Evolutionary conservation across 179 eudicot genomes (phyloP).

Genomic region (Silene vulgaris): DNA sequence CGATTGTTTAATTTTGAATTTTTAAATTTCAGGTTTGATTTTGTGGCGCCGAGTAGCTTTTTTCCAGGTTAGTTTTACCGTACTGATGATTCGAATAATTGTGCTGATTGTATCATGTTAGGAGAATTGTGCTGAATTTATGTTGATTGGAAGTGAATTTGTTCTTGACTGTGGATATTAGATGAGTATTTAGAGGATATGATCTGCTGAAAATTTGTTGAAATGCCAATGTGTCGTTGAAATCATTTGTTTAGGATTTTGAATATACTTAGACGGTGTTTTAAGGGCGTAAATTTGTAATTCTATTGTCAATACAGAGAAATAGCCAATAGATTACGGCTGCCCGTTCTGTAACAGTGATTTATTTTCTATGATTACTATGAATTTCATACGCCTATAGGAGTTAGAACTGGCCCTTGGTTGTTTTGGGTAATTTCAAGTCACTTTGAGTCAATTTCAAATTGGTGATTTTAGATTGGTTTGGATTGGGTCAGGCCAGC

Average conservation of each 20-base stretch:
- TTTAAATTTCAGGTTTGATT: constrained; percentile 62
- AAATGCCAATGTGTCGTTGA: background rate
- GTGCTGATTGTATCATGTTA: background rate
- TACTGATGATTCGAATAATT: background rate
- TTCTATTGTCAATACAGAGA: background rate
- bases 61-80: constrained; percentile 49
- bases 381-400: background rate
- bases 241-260: background rate
- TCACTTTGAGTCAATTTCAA: too few species aligned
- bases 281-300: background rate
- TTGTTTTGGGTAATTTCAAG: too few species aligned
- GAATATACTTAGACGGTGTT: too few species aligned
- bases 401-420: too few species aligned
- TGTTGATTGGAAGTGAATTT: background rate
- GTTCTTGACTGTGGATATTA: background rate
- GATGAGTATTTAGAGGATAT: background rate
- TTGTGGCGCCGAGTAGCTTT: constrained; percentile 89
- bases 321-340: background rate
- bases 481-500: too few species aligned
- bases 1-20: background rate
- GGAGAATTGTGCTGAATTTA: background rate
- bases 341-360: background rate
- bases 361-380: background rate
- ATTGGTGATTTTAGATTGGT: too few species aligned
- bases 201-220: background rate